phyloP scores from a whole-genome alignment of 2,329 filamentous ascomycete species.

The Sporothrix dimorphospora region DNA sequence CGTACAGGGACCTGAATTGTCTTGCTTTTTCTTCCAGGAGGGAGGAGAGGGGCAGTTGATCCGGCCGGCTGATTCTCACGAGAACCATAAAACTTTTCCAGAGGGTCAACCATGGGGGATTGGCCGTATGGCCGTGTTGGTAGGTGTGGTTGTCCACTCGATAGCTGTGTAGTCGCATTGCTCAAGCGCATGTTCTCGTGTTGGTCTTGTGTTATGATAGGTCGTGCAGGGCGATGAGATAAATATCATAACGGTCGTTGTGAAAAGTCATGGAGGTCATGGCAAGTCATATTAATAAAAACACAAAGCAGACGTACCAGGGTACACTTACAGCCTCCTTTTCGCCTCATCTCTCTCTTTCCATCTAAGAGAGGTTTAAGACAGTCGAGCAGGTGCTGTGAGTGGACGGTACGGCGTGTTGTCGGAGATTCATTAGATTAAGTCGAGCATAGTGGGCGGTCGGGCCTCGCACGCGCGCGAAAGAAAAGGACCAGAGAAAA shows the following conservation, averaged over 20 bases:
- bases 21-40: neutral
- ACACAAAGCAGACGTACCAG: neutral
- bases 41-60: neutral
- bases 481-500: neutral
- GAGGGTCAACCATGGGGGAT: neutral
- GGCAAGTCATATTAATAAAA: neutral
- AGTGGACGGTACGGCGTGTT: slow-evolving; percentile 23
- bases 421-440: slow-evolving; percentile 25
- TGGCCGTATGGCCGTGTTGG: neutral
- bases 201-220: neutral
- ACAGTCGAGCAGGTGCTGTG: neutral
- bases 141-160: neutral
- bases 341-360: neutral
- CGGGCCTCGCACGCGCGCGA: neutral
- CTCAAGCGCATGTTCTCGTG: neutral
- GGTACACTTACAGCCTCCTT: neutral
- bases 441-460: neutral
- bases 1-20: neutral
- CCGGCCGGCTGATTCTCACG: slow-evolving; percentile 13
- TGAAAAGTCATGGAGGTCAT: neutral
- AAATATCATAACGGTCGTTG: neutral
- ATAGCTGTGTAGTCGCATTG: neutral
- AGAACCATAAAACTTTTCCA: neutral
- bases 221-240: neutral
- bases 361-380: neutral